These are phyloP conservation scores for Phytophthora nicotianae DNA, from an alignment of 352 stramenopile genomes.

Conservation along the genomic window DNA sequence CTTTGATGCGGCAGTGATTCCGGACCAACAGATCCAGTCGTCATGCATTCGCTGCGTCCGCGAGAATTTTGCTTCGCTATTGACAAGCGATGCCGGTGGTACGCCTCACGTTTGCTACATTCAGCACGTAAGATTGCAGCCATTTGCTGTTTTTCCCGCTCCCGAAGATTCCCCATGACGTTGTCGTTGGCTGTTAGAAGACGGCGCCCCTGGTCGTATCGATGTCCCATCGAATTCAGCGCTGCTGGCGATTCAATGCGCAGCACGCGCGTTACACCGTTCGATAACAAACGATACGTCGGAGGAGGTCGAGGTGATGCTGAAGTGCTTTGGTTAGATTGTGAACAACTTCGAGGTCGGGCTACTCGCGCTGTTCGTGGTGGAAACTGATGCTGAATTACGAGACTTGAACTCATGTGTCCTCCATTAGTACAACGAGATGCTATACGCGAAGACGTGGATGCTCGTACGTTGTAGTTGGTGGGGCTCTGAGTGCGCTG, in stretches of 20 bases:
- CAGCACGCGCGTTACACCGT: slow-evolving; percentile 54
- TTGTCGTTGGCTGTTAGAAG: slow-evolving; percentile 28
- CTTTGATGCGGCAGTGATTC: slow-evolving; percentile 25
- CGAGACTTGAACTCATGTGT: slow-evolving; percentile 44
- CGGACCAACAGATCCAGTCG: slow-evolving; percentile 6
- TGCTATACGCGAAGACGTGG: slow-evolving; percentile 19
- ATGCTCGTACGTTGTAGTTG: slow-evolving; percentile 9
- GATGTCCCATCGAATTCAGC: slow-evolving; percentile 15
- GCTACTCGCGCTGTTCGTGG: slow-evolving; percentile 15
- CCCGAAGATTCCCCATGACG: slow-evolving; percentile 35
- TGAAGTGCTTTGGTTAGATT: slow-evolving; percentile 6
- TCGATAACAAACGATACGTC: slow-evolving; percentile 59
- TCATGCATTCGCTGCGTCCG: slow-evolving; percentile 13
- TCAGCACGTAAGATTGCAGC: slow-evolving; percentile 30
- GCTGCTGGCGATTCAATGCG: slow-evolving; percentile 48
- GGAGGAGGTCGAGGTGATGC: slow-evolving; percentile 12
- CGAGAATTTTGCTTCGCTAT: slow-evolving; percentile 7
- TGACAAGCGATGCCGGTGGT: slow-evolving; percentile 14
- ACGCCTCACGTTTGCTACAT: slow-evolving; percentile 27
- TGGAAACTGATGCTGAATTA: slow-evolving; percentile 63
- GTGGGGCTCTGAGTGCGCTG: slow-evolving; percentile 6
- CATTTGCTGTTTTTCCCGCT: slow-evolving; percentile 38
- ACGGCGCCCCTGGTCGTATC: slow-evolving; percentile 19
- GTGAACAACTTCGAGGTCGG: slow-evolving; percentile 17
- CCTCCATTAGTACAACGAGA: slow-evolving; percentile 5